phyloP scores from a whole-genome alignment of 1,284 basidiomycete species.

The Ustilago loliicola region DNA sequence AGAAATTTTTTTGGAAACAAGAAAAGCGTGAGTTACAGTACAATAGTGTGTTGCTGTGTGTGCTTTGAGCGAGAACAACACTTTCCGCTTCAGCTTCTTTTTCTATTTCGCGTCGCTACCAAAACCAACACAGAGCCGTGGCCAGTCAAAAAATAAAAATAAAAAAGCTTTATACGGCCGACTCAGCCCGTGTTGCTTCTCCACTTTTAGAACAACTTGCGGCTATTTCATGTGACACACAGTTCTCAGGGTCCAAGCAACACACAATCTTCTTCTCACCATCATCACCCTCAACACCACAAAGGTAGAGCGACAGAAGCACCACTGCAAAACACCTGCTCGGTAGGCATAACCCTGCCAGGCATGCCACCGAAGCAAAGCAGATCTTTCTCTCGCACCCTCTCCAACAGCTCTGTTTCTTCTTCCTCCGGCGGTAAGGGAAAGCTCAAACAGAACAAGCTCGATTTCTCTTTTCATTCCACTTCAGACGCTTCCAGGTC shows the following conservation, averaged over 20 bases:
- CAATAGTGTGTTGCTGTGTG: no score
- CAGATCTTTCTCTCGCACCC: slow-evolving; percentile 21
- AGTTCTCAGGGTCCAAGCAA: slow-evolving; percentile 1
- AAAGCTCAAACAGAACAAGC: slow-evolving; percentile 52
- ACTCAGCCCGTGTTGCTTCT: slow-evolving; percentile 14
- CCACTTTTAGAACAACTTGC: no score
- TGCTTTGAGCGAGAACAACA: slow-evolving; percentile 30
- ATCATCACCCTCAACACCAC: not conserved
- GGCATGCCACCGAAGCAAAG: slow-evolving; percentile 34
- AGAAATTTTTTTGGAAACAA: slow-evolving; percentile 17
- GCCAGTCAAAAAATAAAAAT: not conserved
- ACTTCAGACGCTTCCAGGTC: not conserved
- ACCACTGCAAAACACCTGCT: not conserved
- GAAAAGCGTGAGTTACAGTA: no score
- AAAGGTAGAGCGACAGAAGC: not conserved
- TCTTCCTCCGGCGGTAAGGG: slow-evolving; percentile 17
- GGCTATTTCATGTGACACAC: not conserved
- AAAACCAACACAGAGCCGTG: slow-evolving; percentile 3
- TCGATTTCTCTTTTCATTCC: slow-evolving; percentile 49
- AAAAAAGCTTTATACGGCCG: slow-evolving; percentile 19
- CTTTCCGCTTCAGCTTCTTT: slow-evolving; percentile 7
- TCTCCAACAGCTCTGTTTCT: slow-evolving; percentile 27
- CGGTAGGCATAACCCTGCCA: not conserved
- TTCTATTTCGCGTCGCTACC: not conserved
- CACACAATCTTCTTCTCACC: not conserved